These are phyloP conservation scores for Evernia prunastri DNA, from an alignment of 495 filamentous ascomycete genomes.

Conservation along the genomic window DNA sequence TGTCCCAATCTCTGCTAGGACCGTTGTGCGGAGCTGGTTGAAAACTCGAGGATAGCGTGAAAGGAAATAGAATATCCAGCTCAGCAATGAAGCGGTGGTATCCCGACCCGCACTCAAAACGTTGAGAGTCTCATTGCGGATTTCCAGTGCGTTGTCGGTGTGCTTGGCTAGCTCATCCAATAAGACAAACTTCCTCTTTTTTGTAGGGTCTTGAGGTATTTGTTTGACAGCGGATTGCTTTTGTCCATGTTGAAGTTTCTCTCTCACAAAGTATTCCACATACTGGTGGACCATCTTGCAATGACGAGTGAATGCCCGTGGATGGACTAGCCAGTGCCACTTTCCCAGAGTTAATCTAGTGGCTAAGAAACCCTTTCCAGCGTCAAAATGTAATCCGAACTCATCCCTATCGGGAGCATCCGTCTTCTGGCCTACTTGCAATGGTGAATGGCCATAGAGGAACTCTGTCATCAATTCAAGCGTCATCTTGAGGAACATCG, in stretches of 20 bases:
- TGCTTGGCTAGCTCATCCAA: constrained; percentile 12
- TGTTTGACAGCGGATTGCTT: background rate
- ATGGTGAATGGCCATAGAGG: constrained; percentile 47
- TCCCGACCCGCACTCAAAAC: constrained; percentile 55
- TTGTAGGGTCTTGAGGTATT: background rate
- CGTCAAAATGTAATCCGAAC: constrained; percentile 6
- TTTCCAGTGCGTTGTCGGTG: constrained; percentile 2
- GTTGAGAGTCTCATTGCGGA: constrained; percentile 26
- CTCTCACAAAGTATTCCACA: constrained; percentile 10
- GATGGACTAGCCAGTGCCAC: constrained; percentile 7
- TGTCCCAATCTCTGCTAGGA: constrained; percentile 24
- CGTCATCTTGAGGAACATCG: constrained; percentile 55
- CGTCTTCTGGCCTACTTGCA: background rate
- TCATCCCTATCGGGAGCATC: background rate
- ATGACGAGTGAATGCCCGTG: constrained; percentile 4
- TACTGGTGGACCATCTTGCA: constrained; percentile 9
- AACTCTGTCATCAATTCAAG: constrained; percentile 63
- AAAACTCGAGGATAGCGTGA: constrained; percentile 45
- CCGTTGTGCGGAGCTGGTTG: constrained; percentile 38
- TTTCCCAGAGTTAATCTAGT: constrained; percentile 10
- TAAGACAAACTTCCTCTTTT: constrained; percentile 9
- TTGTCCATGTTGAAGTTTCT: constrained; percentile 1
- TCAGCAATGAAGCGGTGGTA: constrained; percentile 53
- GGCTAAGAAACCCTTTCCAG: background rate
- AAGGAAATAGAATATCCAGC: constrained; percentile 56